Base-by-base conservation (phyloP, 208 protist species). In the Wallacemonas sp. region DNA sequence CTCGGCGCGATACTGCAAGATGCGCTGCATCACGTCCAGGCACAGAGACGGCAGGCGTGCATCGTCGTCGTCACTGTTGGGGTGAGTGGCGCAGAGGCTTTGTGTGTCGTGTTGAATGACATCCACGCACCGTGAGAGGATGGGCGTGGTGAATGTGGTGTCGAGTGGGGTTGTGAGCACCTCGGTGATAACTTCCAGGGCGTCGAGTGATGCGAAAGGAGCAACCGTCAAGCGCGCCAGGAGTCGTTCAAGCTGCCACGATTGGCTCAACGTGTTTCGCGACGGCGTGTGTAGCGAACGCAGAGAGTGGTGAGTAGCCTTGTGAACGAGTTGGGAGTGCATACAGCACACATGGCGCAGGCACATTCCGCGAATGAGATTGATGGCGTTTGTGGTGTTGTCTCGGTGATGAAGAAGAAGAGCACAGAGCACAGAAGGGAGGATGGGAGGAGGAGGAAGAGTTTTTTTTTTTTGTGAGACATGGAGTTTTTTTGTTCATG, bases 191-290 rank as follows among this genome's bases (percentile, higher is more conserved):
- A 68, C 33, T 34, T 69, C 33, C 16, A 80, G 64, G 8, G 81
- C 81, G 8, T 55, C 60, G 14, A 70, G 64, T 0, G 78, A 73
- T 6, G 30, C 61, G 5, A 88, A 54, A 19, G 77, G 64, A 1
- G 72, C 70, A 1, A 71, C 26, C 6, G 36, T 6, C 6, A 41
- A 41, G 36, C 9, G 9, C 36, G 6, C 36, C 36, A 41, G 36
- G 9, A 41, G 36, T 41, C 14, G 36, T 6, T 14, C 29, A 4
- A 39, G n/a, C n/a, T n/a, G n/a, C n/a, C n/a, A n/a, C n/a, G n/a
- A n/a, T n/a, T n/a, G n/a, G n/a, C n/a, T n/a, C n/a, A n/a, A n/a
- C n/a, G n/a, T n/a, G n/a, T n/a, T n/a, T n/a, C n/a, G n/a, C n/a
- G n/a, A n/a, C n/a, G n/a, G n/a, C n/a, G n/a, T n/a, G n/a, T n/a